phyloP scores from a whole-genome alignment of 2,329 filamentous ascomycete genomes.

The Penicillium sp. region DNA sequence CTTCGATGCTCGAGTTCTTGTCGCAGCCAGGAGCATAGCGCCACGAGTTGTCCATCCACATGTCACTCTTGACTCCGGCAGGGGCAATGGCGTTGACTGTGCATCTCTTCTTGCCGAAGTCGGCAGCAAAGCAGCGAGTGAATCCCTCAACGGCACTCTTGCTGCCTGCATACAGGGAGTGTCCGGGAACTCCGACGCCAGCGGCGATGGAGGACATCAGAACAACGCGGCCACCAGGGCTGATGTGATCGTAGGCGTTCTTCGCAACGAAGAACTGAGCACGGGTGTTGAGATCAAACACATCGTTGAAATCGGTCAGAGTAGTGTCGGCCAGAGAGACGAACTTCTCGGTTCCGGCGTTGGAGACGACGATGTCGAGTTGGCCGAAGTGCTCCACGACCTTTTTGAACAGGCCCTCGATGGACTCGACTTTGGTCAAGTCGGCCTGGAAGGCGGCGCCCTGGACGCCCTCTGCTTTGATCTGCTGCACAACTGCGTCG shows the following conservation, averaged over 20 bases:
- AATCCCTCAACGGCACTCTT: slow-evolving; percentile 79
- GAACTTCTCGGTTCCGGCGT: slow-evolving; percentile 56
- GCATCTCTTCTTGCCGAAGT: slow-evolving; percentile 61
- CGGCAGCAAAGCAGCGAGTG: slow-evolving; percentile 72
- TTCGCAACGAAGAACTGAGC: slow-evolving; percentile 66
- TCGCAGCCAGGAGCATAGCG: slow-evolving; percentile 61
- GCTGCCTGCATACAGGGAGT: slow-evolving; percentile 72
- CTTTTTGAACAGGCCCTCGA: slow-evolving; percentile 63
- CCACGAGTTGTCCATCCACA: slow-evolving; percentile 73
- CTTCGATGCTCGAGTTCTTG: slow-evolving; percentile 45
- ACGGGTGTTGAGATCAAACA: slow-evolving; percentile 64
- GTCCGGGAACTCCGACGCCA: slow-evolving; percentile 68
- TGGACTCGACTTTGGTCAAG: slow-evolving; percentile 65
- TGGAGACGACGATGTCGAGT: slow-evolving; percentile 42
- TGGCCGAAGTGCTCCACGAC: slow-evolving; percentile 59
- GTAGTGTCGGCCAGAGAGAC: slow-evolving; percentile 27
- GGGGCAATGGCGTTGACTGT: slow-evolving; percentile 31
- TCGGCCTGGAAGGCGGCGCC: slow-evolving; percentile 69
- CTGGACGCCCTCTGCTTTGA: slow-evolving; percentile 65
- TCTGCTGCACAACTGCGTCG: slow-evolving; percentile 65
- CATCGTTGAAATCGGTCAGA: slow-evolving; percentile 47
- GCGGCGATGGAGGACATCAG: slow-evolving; percentile 72
- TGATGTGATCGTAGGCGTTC: slow-evolving; percentile 70
- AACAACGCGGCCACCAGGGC: slow-evolving; percentile 71
- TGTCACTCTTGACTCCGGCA: slow-evolving; percentile 53